Evolutionary conservation across 176 grass and related monocot genomes (phyloP).

Genomic region (Avena insularis): DNA sequence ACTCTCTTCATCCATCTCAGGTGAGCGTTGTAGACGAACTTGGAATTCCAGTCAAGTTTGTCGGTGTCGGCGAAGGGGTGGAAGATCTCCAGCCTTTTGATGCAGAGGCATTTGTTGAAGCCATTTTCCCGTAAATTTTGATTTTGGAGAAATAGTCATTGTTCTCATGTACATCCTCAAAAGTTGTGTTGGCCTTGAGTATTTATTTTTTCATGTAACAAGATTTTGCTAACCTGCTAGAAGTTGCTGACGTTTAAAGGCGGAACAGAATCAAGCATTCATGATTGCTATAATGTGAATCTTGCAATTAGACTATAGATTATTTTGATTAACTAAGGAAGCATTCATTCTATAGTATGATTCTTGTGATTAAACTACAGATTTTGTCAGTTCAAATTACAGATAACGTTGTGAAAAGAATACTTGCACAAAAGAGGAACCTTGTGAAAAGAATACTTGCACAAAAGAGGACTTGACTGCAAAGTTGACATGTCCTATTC

Average conservation of each 20-base stretch:
- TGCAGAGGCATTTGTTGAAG: conserved; percentile 90
- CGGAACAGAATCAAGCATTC: neutral
- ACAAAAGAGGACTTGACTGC: neutral
- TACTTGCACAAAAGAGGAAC: neutral
- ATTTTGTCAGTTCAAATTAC: neutral
- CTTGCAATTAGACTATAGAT: neutral
- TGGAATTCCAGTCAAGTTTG: conserved; percentile 92
- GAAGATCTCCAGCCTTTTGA: conserved; percentile 98
- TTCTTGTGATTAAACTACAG: neutral
- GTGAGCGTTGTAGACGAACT: conserved; percentile 96
- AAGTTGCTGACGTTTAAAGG: neutral
- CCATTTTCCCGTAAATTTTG: conserved; percentile 78
- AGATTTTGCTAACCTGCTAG: conserved; percentile 24
- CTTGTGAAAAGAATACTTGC: no score
- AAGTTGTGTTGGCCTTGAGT: neutral
- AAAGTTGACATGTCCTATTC: no score
- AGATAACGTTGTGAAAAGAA: neutral
- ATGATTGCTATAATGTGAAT: neutral
- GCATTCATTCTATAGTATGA: no score
- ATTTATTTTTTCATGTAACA: neutral
- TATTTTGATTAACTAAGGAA: no score
- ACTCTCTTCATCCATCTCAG: conserved; percentile 46
- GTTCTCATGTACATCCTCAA: conserved; percentile 2
- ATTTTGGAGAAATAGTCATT: neutral
- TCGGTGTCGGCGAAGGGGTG: conserved; percentile 91